Evolutionary conservation across 2,329 filamentous ascomycete species (phyloP), one percentile per base, ranked within the genome.

Genomic region (Epichloe gansuensis): DNA sequence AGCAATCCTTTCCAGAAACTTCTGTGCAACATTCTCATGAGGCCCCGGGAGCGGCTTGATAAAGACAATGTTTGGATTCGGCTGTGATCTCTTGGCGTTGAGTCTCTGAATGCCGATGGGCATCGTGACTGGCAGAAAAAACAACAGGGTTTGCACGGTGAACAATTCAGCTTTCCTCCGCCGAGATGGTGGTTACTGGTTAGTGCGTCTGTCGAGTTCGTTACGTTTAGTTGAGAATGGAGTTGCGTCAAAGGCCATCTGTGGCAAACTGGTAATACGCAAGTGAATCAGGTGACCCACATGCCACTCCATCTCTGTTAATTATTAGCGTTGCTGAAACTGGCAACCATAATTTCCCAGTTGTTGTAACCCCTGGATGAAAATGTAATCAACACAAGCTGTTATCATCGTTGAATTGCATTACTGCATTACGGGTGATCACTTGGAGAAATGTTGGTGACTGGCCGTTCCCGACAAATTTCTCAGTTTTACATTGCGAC

Each of bases 11-110:
- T 87, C 82, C 1, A 91, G 72, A 56, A 86, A 89, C 53, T 85
- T 81, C 58, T 83, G 80, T 0, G 86, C 81, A 7, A 75, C 72
- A 2, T 72, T 69, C 61, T 84, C 76, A 56, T 83, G 77, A 0
- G 77, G 70, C 0, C 85, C 84, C 13, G 81, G 74, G 0, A 90
- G 72, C 1, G 88, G 82, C 61, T 89, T 89, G 70, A 95, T 91
- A 71, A 95, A 95, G 63, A 87, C 80, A 59, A 95, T 87, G 54
- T 81, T 78, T 23, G 80, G 74, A 60, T 93, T 94, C 7, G 88
- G 87, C 53, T 86, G 83, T 51, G 84, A 80, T 45, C 75, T 78
- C 61, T 78, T 85, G 59, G 82, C 82, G 62, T 95, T 95, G 49
- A 94, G 73, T 56, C 88, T 80, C 69, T 88, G 79, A 62, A 89